A percentile compares a stretch with the other conserved stretches of the same genome.
phyloP scores from a whole-genome alignment of 306 rosid genomes.

The Amphicarpaea edgeworthii region DNA sequence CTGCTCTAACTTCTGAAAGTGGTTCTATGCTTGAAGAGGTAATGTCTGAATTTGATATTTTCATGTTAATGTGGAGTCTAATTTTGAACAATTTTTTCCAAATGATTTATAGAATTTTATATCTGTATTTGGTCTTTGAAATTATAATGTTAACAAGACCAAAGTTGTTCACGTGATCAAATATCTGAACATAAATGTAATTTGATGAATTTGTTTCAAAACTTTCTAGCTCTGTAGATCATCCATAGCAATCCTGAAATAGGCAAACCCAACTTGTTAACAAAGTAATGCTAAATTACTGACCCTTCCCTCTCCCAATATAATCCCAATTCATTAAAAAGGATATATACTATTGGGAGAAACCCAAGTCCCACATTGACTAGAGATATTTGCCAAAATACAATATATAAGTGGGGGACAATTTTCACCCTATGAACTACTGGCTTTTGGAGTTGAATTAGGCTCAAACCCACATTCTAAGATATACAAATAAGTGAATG shows the following conservation, averaged over 20 bases:
- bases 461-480: too few relatives aligned
- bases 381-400: too few relatives aligned
- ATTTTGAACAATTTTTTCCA: constrained; percentile 28
- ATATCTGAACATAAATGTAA: constrained; percentile 30
- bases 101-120: constrained; percentile 26
- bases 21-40: constrained; percentile 99
- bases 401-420: too few relatives aligned
- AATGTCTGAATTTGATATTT: constrained; percentile 39
- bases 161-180: constrained; percentile 32
- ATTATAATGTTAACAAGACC: constrained; percentile 18
- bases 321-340: constrained; percentile 20
- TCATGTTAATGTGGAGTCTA: constrained; percentile 29
- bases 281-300: constrained; percentile 34
- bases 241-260: neutral
- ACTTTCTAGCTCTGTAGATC: constrained; percentile 20
- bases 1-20: constrained; percentile 95
- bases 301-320: neutral
- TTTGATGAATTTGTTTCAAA: constrained; percentile 22
- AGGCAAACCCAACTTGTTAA: constrained; percentile 22
- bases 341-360: too few relatives aligned
- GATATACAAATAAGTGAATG: constrained; percentile 4
- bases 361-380: too few relatives aligned
- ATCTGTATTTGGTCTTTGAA: constrained; percentile 1
- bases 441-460: too few relatives aligned
- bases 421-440: too few relatives aligned